phyloP scores from a whole-genome alignment of 73 alveolate genomes.

The Blepharisma japonicum region DNA sequence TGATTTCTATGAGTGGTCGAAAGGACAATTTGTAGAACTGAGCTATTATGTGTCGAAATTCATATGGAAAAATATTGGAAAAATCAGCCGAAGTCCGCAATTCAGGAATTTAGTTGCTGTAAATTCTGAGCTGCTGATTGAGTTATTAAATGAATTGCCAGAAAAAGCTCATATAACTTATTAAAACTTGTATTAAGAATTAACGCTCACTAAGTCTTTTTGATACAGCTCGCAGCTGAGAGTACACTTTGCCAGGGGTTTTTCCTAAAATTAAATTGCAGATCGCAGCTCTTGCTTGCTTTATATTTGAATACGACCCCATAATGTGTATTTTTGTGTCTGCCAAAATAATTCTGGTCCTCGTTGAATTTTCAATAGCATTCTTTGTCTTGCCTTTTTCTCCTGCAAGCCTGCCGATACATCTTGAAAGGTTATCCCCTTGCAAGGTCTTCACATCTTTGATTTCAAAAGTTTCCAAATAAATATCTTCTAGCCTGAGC shows the following conservation, averaged over 20 bases:
- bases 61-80: background rate
- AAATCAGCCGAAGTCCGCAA: background rate
- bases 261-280: slow-evolving; percentile 98
- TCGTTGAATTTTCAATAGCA: slow-evolving; percentile 99
- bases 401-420: slow-evolving; percentile 99
- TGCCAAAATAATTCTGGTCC: slow-evolving; percentile 96
- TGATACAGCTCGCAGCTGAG: slow-evolving; percentile 91
- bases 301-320: slow-evolving; percentile 83
- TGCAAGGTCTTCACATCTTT: slow-evolving; percentile 97
- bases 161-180: background rate
- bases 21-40: background rate
- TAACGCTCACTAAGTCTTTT: slow-evolving; percentile 69
- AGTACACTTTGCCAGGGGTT: slow-evolving; percentile 99
- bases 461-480: slow-evolving; percentile 96
- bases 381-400: slow-evolving; percentile 98
- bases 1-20: background rate
- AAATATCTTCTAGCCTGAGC: slow-evolving; percentile 97
- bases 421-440: slow-evolving; percentile 98
- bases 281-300: slow-evolving; percentile 96
- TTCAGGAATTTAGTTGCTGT: background rate
- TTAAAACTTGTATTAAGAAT: background rate
- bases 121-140: background rate
- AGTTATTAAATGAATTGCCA: background rate
- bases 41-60: background rate
- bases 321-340: slow-evolving; percentile 97